Conservation (phyloP, 768 basidiomycete genomes). For the Cyclocybe cylindracea region DNA sequence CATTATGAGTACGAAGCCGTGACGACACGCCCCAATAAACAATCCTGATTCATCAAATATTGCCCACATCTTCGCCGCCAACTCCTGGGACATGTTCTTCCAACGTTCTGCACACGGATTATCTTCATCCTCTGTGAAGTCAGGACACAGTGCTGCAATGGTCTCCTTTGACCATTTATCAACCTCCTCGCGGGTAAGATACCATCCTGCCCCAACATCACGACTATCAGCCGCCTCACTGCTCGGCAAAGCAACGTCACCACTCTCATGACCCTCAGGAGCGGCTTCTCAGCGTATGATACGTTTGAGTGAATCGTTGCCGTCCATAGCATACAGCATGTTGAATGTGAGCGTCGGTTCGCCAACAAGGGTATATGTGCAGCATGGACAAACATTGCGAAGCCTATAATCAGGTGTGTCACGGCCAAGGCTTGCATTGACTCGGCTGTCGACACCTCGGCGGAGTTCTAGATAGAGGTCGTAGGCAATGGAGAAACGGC, state of each 20-base stretch:
- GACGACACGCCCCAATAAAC: conserved; percentile 27
- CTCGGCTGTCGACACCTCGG: conserved; percentile 3
- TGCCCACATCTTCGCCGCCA: conserved; percentile 22
- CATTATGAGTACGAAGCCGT: conserved; percentile 24
- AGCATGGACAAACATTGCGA: conserved; percentile 14
- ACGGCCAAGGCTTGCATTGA: conserved; percentile 20
- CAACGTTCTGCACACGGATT: conserved; percentile 24
- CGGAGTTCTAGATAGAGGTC: conserved; percentile 25
- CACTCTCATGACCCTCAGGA: no score
- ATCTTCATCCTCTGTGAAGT: no score
- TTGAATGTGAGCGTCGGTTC: conserved; percentile 19
- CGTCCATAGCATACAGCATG: conserved; percentile 27
- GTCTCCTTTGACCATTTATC: no score
- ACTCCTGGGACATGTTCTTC: conserved; percentile 21
- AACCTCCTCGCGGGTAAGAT: no score
- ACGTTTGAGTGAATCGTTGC: no score
- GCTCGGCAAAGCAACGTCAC: no score
- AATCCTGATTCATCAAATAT: conserved; percentile 32
- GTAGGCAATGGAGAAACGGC: conserved; percentile 23
- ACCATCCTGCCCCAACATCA: no score
- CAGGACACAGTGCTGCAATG: no score
- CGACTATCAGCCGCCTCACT: no score
- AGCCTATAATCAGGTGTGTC: conserved; percentile 21
- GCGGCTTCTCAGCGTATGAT: no score
- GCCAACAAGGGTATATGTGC: conserved; percentile 20